Evolutionary conservation across 2,329 filamentous ascomycete genomes (phyloP), one percentile per base, ranked within the genome.

Genomic region (Aspergillus sp.): DNA sequence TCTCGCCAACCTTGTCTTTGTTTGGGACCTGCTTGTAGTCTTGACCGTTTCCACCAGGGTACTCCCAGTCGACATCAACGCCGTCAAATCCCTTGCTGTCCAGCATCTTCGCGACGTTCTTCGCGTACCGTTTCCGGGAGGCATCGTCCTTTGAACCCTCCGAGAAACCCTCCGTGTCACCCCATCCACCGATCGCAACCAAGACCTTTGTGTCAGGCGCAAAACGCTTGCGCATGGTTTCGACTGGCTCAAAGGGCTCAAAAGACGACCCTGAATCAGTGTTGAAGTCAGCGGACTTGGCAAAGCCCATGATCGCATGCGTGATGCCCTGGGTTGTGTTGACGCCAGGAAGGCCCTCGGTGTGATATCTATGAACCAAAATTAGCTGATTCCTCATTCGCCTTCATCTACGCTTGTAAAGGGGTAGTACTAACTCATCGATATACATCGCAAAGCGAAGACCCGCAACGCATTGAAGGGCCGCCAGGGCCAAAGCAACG

Each of bases 121-220:
- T 76, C 1, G 88, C 86, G 74, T 88, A 92, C 7, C 73, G 75
- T 59, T 79, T 76, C 15, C 86, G 82, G 1, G 79, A 81, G 8
- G 72, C 64, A 1, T 82, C 77, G 3, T 80, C 79, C 51, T 77
- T 79, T 1, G 86, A 84, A 0, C 82, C 87, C 2, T 42, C 70
- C 0, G 82, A 80, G 66, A 90, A 91, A 0, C 87, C 88, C 6
- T 72, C 70, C 0, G 82, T 86, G 59, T 90, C 86, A 0, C 88
- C 88, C 89, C 89, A 92, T 52, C 89, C 89, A 11, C 89, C 89
- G 61, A 92, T 85, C 19, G 89, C 88, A 39, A 91, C 80, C 76
- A 88, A 82, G 20, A 91, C 73, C 63, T 88, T 86, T 19, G 86
- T 86, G 24, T 77, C 77, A 0, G 80, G 69, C 12, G 77, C 68